Conservation (phyloP, 2,329 filamentous ascomycete genomes). For the Apiospora phragmitis region DNA sequence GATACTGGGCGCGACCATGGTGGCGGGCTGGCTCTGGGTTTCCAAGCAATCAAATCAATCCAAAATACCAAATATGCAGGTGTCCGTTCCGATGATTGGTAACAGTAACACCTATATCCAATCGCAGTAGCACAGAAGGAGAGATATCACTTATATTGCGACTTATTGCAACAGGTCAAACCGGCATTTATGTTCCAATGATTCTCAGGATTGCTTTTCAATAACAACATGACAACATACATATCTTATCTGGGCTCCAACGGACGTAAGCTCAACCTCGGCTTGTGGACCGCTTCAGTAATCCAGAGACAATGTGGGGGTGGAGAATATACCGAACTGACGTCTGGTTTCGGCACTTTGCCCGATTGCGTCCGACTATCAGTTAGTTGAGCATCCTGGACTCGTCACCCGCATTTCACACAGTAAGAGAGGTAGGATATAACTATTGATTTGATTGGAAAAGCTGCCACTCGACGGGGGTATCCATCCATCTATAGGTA, state of each 20-base stretch:
- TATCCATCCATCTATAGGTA: constrained; percentile 11
- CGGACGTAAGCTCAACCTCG: not conserved
- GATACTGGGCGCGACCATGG: constrained; percentile 30
- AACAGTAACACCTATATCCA: not conserved
- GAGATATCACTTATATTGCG: not conserved
- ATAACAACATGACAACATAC: not conserved
- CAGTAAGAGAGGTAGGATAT: not conserved
- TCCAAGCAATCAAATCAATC: constrained; percentile 8
- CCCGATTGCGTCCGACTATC: not conserved
- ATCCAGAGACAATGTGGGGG: not conserved
- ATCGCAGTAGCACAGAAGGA: not conserved
- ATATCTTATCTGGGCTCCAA: not conserved
- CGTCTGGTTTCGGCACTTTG: not conserved
- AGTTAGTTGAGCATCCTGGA: not conserved
- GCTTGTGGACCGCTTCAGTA: not conserved
- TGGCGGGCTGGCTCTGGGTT: not conserved
- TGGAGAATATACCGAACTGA: not conserved
- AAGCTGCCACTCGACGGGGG: constrained; percentile 6
- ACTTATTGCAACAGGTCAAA: not conserved
- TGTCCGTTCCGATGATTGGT: not conserved
- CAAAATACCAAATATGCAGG: constrained; percentile 4
- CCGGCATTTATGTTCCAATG: not conserved
- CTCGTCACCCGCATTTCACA: not conserved
- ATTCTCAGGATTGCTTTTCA: not conserved
- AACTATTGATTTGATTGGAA: not conserved